A percentile compares a stretch with the other conserved stretches of the same genome.
These are phyloP conservation scores for Clathrospora elynae DNA, from an alignment of 2,329 filamentous ascomycete species.

Conservation along the genomic window DNA sequence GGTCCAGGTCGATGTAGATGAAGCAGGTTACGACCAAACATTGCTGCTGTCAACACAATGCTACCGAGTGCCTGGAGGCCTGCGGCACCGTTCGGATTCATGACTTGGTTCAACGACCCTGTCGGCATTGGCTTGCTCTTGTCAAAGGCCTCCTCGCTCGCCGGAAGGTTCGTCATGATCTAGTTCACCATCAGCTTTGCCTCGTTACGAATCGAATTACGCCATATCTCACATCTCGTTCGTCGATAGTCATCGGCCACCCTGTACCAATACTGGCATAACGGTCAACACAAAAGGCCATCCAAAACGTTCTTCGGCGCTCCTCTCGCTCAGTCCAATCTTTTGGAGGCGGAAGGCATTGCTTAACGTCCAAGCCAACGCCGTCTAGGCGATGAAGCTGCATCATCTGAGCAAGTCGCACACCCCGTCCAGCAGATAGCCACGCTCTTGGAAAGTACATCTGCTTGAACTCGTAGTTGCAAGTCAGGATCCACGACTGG, in stretches of 20 bases:
- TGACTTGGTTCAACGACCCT: constrained; percentile 69
- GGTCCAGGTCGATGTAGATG: constrained; percentile 86
- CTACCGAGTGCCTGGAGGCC: constrained; percentile 79
- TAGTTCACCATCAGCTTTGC: constrained; percentile 36
- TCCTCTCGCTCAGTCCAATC: constrained; percentile 97
- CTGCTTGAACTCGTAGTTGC: constrained; percentile 91
- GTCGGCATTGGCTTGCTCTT: constrained; percentile 77
- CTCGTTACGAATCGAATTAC: background rate
- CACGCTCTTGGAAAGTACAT: constrained; percentile 97
- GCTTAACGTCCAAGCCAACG: constrained; percentile 83
- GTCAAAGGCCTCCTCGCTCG: constrained; percentile 82
- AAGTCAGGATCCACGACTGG: constrained; percentile 80
- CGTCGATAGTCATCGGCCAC: constrained; percentile 94
- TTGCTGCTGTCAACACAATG: constrained; percentile 80
- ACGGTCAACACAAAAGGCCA: constrained; percentile 86
- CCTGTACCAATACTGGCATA: constrained; percentile 96
- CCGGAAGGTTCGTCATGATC: constrained; percentile 82
- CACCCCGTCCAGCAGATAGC: constrained; percentile 84
- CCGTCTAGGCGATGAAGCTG: constrained; percentile 88
- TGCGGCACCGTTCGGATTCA: constrained; percentile 72
- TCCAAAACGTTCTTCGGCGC: constrained; percentile 90
- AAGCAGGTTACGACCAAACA: constrained; percentile 88
- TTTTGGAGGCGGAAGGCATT: constrained; percentile 80
- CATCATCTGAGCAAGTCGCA: constrained; percentile 89
- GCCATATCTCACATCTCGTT: constrained; percentile 70